Base-by-base conservation (phyloP, 129 eudicot species). In the Lactuca sativa region DNA sequence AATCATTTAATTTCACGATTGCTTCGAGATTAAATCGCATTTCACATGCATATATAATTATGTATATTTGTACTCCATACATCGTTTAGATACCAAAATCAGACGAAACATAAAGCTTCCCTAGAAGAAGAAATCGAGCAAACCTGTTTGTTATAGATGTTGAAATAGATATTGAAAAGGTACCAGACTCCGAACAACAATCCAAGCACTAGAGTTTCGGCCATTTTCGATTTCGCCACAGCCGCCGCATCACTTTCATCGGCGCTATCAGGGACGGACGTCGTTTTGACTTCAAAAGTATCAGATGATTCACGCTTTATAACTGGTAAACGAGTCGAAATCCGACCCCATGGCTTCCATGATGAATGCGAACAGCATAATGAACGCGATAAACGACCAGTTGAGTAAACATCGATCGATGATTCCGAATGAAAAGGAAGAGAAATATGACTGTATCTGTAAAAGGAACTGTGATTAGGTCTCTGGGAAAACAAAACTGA, bases 91-190 rank as follows among this genome's bases (percentile, higher is more conserved):
- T 7, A 67, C 59, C 41, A 52, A 58, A 67, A 3, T 17, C 31
- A 65, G 14, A 55, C 56, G 57, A 51, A 11, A 32, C 7, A 16
- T 56, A 32, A 38, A 44, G 67, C 52, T 62, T 62, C 52, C 67
- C 13, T 15, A 38, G 48, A 68, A 59, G 9, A 73, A 10, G 9
- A 72, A 34, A 34, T 8, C 30, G 11, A 70, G 7, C 67, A 41
- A 38, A 85, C 98, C 95, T 93, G 98, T 68, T 93, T 89, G 74
- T 93, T 93, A 58, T 89, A 89, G 67, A 93, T 93, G 74, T 89
- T 93, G 85, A 93, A 93, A 82, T 93, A 93, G 65, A 93, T 87
- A 66, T 93, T 93, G 25, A 89, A 85, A 6, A 93, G 78, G 78
- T 85, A 86, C 97, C 98, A 93, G 5, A 85, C 79, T 32, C 82